phyloP scores from a whole-genome alignment of 176 grass and related monocot species.

The Oryza glumipatula region DNA sequence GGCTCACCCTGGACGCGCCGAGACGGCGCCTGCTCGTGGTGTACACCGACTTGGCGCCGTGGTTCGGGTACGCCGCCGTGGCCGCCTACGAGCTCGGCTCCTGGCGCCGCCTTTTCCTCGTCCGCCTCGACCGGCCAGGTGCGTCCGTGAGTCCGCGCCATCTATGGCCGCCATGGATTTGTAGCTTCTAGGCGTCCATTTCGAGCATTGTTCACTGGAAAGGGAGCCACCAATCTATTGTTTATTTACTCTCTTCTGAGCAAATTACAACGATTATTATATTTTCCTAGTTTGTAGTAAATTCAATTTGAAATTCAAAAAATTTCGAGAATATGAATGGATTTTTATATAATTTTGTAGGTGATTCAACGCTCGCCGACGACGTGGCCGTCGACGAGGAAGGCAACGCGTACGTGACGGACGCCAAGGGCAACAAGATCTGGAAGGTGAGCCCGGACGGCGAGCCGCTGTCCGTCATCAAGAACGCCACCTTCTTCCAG shows the following conservation, averaged over 20 bases:
- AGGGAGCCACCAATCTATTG: neutral
- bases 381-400: slow-evolving; percentile 79
- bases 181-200: neutral
- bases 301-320: neutral
- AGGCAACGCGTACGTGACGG: slow-evolving; percentile 85
- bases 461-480: slow-evolving; percentile 61
- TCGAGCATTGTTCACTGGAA: neutral
- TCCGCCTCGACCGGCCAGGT: slow-evolving; percentile 75
- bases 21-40: slow-evolving; percentile 63
- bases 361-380: slow-evolving; percentile 66
- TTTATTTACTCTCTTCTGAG: neutral
- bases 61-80: slow-evolving; percentile 59
- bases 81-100: slow-evolving; percentile 86
- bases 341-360: slow-evolving; percentile 40
- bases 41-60: slow-evolving; percentile 52
- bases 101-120: slow-evolving; percentile 72
- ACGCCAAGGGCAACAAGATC: slow-evolving; percentile 68
- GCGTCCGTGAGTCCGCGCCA: neutral
- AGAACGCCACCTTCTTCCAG: slow-evolving; percentile 61
- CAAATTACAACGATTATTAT: neutral
- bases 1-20: slow-evolving; percentile 63
- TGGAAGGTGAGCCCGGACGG: slow-evolving; percentile 84
- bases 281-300: neutral
- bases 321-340: neutral
- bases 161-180: neutral